Percentiles rank a stretch among this genome's conserved stretches.
These are phyloP conservation scores for Neurospora sp. DNA, from an alignment of 495 filamentous ascomycete genomes.

Conservation along the genomic window DNA sequence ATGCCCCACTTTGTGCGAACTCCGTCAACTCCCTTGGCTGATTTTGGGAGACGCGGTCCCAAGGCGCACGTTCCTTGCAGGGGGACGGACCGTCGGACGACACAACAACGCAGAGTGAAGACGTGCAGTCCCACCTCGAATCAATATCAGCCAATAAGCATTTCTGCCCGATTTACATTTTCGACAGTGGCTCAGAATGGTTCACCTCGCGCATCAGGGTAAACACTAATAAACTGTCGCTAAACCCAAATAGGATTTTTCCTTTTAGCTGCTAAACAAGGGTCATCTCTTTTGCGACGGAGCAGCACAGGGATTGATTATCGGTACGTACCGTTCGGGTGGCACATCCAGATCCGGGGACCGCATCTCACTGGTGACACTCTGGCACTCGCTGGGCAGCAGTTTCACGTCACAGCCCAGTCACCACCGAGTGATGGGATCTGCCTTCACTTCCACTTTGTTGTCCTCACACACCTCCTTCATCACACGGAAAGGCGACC, in stretches of 20 bases:
- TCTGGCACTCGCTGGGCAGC: neutral
- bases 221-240: neutral
- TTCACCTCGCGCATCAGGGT: neutral
- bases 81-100: neutral
- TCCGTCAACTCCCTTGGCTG: constrained; percentile 8
- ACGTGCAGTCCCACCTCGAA: constrained; percentile 7
- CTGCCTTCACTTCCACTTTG: neutral
- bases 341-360: neutral
- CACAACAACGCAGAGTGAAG: neutral
- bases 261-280: neutral
- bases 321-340: neutral
- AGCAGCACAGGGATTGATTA: neutral
- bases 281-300: neutral
- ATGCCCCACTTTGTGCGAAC: constrained; percentile 3
- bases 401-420: neutral
- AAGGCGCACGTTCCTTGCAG: constrained; percentile 4
- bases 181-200: neutral
- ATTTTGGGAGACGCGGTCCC: constrained; percentile 11
- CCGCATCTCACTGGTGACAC: neutral
- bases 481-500: neutral
- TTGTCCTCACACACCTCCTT: neutral
- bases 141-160: neutral
- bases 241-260: neutral
- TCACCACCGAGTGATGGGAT: neutral
- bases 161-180: neutral